Conservation (phyloP, 345 rosid species). For the Hevea brasiliensis region DNA sequence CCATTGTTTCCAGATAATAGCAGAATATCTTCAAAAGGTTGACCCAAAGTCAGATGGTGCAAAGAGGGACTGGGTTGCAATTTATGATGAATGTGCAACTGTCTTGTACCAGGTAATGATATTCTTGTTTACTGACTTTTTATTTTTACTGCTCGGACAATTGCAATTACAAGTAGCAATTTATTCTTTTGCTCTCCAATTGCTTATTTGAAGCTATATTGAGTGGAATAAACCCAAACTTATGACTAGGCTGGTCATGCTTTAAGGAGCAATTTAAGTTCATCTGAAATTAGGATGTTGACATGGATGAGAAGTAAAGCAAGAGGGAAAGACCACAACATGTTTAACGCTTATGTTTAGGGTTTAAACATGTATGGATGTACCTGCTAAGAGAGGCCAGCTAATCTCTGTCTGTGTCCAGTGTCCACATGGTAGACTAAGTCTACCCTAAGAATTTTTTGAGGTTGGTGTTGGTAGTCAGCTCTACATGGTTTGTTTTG, state of each 20-base stretch:
- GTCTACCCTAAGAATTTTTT: too few species aligned
- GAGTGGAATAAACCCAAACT: too few species aligned
- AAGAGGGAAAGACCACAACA: neutral
- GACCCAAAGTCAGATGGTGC: conserved; percentile 99
- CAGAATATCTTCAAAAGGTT: conserved; percentile 93
- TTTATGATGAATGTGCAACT: conserved; percentile 95
- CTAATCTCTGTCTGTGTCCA: too few species aligned
- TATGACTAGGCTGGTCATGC: neutral
- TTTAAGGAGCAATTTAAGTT: neutral
- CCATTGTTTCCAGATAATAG: conserved; percentile 62
- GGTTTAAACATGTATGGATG: too few species aligned
- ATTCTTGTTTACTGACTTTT: conserved; percentile 15
- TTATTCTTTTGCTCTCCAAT: neutral
- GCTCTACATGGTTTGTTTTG: neutral
- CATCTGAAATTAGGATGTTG: neutral
- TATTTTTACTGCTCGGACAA: neutral
- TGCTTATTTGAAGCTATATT: neutral
- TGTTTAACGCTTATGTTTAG: too few species aligned
- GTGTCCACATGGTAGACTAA: too few species aligned
- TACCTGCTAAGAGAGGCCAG: too few species aligned
- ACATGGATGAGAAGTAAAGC: conserved; percentile 1
- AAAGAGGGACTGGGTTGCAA: conserved; percentile 99
- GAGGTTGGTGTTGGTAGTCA: neutral
- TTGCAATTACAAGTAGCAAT: neutral
- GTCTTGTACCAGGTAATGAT: conserved; percentile 77